These are phyloP conservation scores for Gracilaria caudata DNA, from an alignment of 23 red algal species.

Conservation along the genomic window DNA sequence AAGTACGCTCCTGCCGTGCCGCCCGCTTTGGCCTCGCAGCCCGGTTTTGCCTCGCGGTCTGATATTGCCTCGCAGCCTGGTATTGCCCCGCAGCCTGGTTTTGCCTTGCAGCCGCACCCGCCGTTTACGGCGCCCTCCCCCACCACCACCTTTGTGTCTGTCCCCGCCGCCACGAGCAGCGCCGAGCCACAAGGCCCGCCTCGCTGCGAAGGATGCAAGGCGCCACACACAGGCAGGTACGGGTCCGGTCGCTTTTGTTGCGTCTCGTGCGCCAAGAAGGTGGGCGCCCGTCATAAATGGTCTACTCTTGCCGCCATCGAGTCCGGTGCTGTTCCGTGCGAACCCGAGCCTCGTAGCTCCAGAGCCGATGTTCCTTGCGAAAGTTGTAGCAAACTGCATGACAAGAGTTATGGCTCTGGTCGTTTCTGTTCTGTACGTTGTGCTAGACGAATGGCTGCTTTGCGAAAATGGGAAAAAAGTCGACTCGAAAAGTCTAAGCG, in stretches of 20 bases:
- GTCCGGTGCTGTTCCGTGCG: constrained; percentile 1
- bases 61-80: too few species aligned
- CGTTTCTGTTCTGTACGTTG: constrained; percentile 78
- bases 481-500: constrained; percentile 43
- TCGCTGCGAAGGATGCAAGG: constrained; percentile 63
- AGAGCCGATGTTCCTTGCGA: constrained; percentile 47
- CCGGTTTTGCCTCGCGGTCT: too few species aligned
- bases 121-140: too few species aligned
- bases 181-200: constrained; percentile 30
- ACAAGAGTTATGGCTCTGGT: constrained; percentile 71
- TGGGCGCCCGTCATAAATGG: constrained; percentile 78
- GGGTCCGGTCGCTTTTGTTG: constrained; percentile 83
- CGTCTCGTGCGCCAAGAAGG: constrained; percentile 63
- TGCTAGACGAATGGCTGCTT: constrained; percentile 68
- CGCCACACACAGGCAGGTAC: constrained; percentile 59
- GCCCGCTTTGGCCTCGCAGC: too few species aligned
- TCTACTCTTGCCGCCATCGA: constrained; percentile 30
- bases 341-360: neutral
- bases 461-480: constrained; percentile 70
- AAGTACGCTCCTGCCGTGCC: too few species aligned
- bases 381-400: constrained; percentile 51
- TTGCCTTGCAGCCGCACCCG: too few species aligned
- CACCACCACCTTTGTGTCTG: too few species aligned
- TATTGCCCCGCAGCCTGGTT: too few species aligned
- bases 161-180: constrained; percentile 11